Evolutionary conservation across 805 yeast species (phyloP), one percentile per base, ranked within the genome.

Genomic region (Scheffersomyces coipomensis): DNA sequence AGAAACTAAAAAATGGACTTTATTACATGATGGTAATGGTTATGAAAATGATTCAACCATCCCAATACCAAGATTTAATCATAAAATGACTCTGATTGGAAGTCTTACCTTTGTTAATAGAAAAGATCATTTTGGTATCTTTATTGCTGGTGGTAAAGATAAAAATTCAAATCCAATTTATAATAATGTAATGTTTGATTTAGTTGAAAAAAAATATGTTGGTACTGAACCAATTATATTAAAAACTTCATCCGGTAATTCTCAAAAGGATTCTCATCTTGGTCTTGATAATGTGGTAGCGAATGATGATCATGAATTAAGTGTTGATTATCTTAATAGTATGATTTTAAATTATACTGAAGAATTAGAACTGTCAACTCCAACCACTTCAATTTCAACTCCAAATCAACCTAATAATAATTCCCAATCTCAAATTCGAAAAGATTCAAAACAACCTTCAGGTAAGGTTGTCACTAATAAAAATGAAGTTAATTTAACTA

Each of bases 111-210:
- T 69, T 18, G 59, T 63, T 3, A 64, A 61, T 39, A 58, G 56
- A 29, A 58, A 57, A 3, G 67, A 58, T 51, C 80, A 70, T 45
- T 67, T 61, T 17, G 83, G 83, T 0, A 39, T 81, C 5, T 53
- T 75, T 17, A 62, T 78, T n/a, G 64, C 73, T 2, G 85, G 85
- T 8, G 86, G 85, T 1, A 55, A 64, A 40, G 73, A 71, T 46
- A 53, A 41, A 5, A 37, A 61, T 37, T 68, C 68, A 32, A 46
- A 51, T 7, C 56, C 50, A 7, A 49, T 64, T 30, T 62, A 55
- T 46, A 64, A 53, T 31, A 61, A 71, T 31, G 60, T 58, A 11
- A 51, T 74, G 12, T 79, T 60, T 47, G 84, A 78, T 48, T 47
- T 78, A 38, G 71, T 67, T 1, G 69, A 66, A 10, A 60, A 56